These are phyloP conservation scores for Epichloe gansuensis DNA, from an alignment of 2,329 filamentous ascomycete genomes.

Conservation along the genomic window DNA sequence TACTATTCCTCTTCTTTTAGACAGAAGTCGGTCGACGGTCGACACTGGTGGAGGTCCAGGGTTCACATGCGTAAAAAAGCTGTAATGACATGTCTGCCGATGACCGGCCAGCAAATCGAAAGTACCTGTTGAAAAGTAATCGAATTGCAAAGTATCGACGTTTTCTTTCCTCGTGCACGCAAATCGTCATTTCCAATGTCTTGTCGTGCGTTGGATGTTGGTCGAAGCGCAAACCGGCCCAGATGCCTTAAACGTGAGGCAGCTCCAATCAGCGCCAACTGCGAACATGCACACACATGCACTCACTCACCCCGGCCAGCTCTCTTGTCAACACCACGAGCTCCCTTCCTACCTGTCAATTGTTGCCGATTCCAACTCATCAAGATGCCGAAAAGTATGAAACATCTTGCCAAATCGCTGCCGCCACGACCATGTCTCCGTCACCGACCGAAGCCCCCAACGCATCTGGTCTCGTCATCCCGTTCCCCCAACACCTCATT, in stretches of 20 bases:
- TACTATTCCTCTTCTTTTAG: too few relatives aligned
- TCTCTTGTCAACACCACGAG: not conserved
- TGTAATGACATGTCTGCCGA: too few relatives aligned
- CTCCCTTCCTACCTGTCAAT: not conserved
- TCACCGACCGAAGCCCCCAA: not conserved
- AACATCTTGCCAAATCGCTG: not conserved
- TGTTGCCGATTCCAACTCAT: not conserved
- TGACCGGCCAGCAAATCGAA: too few relatives aligned
- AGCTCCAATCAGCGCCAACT: not conserved
- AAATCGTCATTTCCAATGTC: too few relatives aligned
- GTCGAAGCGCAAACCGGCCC: too few relatives aligned
- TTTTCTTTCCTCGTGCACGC: too few relatives aligned
- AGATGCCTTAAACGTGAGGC: not conserved
- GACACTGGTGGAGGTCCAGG: not conserved
- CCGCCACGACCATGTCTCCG: not conserved
- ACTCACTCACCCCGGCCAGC: not conserved
- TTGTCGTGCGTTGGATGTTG: too few relatives aligned
- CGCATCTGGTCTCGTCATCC: not conserved
- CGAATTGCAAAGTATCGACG: too few relatives aligned
- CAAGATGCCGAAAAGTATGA: not conserved
- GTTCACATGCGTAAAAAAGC: not conserved
- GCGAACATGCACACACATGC: too few relatives aligned
- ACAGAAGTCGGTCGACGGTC: too few relatives aligned
- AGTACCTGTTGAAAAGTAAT: too few relatives aligned
- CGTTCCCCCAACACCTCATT: not conserved